Percentiles rank a stretch among this genome's conserved stretches.
Evolutionary conservation across 345 rosid genomes (phyloP).

Genomic region (Durio zibethinus): DNA sequence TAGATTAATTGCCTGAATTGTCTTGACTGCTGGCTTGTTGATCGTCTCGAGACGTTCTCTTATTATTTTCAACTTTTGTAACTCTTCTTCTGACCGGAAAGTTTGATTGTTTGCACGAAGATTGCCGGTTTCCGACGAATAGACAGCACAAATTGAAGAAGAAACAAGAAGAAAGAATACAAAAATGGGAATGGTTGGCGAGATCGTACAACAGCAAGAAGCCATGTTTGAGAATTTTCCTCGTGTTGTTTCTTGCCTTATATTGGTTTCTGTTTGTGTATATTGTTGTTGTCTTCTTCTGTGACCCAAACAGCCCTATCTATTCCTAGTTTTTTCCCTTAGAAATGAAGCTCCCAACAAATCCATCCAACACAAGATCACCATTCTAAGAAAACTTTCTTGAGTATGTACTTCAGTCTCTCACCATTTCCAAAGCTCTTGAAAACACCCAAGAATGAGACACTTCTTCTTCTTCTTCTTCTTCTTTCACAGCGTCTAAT

Average conservation of each 20-base stretch:
- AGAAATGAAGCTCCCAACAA: conserved; percentile 40
- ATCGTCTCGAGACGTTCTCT: conserved; percentile 63
- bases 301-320: conserved; percentile 46
- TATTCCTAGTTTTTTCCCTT: conserved; percentile 42
- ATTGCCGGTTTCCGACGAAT: conserved; percentile 33
- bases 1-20: conserved; percentile 56
- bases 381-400: conserved; percentile 34
- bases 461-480: conserved; percentile 18
- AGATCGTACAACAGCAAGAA: conserved; percentile 33
- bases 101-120: conserved; percentile 46
- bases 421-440: conserved; percentile 46
- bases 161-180: conserved; percentile 42
- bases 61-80: conserved; percentile 49
- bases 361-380: conserved; percentile 33
- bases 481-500: conserved; percentile 30
- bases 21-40: conserved; percentile 82
- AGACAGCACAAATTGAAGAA: conserved; percentile 44
- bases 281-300: conserved; percentile 49
- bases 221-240: conserved; percentile 38
- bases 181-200: conserved; percentile 36
- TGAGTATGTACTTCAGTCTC: conserved; percentile 24
- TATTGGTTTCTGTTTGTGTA: conserved; percentile 21
- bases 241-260: conserved; percentile 10
- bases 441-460: conserved; percentile 20
- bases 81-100: conserved; percentile 57